phyloP scores from a whole-genome alignment of 805 yeast species.

The Barnettozyma siamensis region DNA sequence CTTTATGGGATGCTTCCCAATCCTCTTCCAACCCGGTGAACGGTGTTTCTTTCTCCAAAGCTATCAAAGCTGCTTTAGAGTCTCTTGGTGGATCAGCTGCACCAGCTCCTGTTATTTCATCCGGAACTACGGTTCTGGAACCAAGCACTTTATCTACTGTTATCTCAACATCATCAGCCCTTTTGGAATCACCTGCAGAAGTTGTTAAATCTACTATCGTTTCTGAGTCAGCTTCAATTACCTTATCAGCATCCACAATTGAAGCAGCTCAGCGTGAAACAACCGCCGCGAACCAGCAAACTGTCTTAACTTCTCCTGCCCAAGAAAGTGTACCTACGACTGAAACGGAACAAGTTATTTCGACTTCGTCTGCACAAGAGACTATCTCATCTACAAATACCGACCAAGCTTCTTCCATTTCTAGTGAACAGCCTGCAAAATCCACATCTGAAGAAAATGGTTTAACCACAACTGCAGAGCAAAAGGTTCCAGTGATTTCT shows the following conservation, averaged over 20 bases:
- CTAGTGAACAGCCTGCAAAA: too few species aligned
- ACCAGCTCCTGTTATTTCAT: neutral
- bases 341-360: too few species aligned
- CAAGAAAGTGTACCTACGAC: too few species aligned
- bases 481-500: too few species aligned
- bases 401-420: too few species aligned
- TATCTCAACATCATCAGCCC: conserved; percentile 7
- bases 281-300: too few species aligned
- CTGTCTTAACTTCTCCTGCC: neutral
- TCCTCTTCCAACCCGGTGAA: conserved; percentile 43
- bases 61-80: conserved; percentile 38
- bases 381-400: too few species aligned
- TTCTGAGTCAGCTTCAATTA: conserved; percentile 7
- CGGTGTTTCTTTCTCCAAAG: conserved; percentile 38
- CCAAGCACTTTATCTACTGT: conserved; percentile 6
- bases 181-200: conserved; percentile 5
- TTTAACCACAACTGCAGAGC: too few species aligned
- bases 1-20: conserved; percentile 90
- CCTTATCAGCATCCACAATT: neutral
- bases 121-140: neutral
- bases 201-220: conserved; percentile 7
- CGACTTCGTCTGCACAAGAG: too few species aligned
- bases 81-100: conserved; percentile 14
- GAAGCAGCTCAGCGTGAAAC: neutral
- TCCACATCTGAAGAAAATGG: too few species aligned